Conservation (phyloP, 2,329 filamentous ascomycete species). For the Exophiala aquamarina region DNA sequence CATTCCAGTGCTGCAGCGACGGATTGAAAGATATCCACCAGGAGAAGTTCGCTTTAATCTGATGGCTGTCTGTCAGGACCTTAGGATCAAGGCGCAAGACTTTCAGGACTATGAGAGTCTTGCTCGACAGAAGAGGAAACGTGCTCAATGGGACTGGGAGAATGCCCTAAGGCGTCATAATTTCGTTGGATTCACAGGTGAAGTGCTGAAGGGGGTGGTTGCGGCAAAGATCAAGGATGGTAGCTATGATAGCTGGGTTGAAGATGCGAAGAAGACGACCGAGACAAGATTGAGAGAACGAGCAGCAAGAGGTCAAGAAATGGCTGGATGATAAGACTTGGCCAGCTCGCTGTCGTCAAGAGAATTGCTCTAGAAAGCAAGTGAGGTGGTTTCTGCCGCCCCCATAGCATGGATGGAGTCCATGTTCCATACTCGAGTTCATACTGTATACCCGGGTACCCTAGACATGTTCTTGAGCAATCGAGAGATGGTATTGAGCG, state of each 20-base stretch:
- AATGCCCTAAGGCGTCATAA: conserved; percentile 90
- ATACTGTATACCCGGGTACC: too few relatives aligned
- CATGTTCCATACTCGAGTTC: too few relatives aligned
- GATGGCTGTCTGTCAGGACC: conserved; percentile 84
- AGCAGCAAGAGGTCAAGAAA: conserved; percentile 18
- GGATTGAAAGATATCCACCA: conserved; percentile 80
- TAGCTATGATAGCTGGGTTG: conserved; percentile 77
- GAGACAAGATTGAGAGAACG: conserved; percentile 39
- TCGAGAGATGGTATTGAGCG: too few relatives aligned
- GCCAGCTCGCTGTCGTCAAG: not conserved
- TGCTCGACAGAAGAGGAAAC: conserved; percentile 77
- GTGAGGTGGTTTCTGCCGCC: too few relatives aligned
- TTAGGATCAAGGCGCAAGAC: conserved; percentile 73
- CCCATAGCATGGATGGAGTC: too few relatives aligned
- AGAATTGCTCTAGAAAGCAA: too few relatives aligned
- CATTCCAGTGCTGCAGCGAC: conserved; percentile 79
- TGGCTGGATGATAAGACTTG: conserved; percentile 1
- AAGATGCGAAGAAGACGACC: conserved; percentile 58
- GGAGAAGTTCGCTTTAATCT: conserved; percentile 95
- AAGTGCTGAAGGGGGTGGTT: conserved; percentile 86
- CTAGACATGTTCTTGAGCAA: too few relatives aligned
- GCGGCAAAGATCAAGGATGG: conserved; percentile 67
- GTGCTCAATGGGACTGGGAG: conserved; percentile 88
- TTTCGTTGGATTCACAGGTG: conserved; percentile 92
- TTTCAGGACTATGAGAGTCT: conserved; percentile 80